A percentile compares a stretch with the other conserved stretches of the same genome.
Evolutionary conservation across 2,329 filamentous ascomycete species (phyloP).

Genomic region (Setomelanomma holmii): DNA sequence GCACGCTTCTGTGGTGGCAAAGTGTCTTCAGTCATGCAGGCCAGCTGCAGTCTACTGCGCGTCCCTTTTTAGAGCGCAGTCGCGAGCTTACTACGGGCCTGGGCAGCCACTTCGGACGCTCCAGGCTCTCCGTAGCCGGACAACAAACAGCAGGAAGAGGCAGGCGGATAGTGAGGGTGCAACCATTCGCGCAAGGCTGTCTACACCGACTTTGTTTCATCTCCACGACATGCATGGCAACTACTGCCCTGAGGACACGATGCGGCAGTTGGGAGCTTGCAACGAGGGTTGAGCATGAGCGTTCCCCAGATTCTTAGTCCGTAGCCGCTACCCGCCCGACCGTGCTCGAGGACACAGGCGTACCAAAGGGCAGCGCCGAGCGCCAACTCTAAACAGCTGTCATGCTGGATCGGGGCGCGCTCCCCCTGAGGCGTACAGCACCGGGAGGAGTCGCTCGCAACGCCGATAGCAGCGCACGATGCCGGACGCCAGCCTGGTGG

Average conservation of each 20-base stretch:
- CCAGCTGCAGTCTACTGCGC: conserved; percentile 38
- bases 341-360: conserved; percentile 28
- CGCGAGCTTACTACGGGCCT: conserved; percentile 12
- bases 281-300: conserved; percentile 26
- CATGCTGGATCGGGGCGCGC: conserved; percentile 32
- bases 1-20: conserved; percentile 30
- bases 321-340: conserved; percentile 34
- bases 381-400: conserved; percentile 39
- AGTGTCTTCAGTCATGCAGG: conserved; percentile 21
- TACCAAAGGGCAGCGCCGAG: conserved; percentile 22
- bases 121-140: conserved; percentile 25
- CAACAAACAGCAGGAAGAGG: conserved; percentile 30
- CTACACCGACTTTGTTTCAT: conserved; percentile 43
- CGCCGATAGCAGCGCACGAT: conserved; percentile 14
- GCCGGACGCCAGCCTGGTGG: conserved; percentile 8
- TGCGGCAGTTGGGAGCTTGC: conserved; percentile 12
- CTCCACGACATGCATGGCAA: conserved; percentile 22
- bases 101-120: conserved; percentile 20
- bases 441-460: conserved; percentile 9
- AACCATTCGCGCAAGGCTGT: conserved; percentile 25
- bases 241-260: conserved; percentile 36
- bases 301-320: conserved; percentile 36
- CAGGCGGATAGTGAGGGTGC: conserved; percentile 15
- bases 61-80: conserved; percentile 17
- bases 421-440: conserved; percentile 34